Percentiles rank a stretch among this genome's conserved stretches.
Evolutionary conservation across 2,329 filamentous ascomycete species (phyloP).

Genomic region (Trichothecium sympodiale): DNA sequence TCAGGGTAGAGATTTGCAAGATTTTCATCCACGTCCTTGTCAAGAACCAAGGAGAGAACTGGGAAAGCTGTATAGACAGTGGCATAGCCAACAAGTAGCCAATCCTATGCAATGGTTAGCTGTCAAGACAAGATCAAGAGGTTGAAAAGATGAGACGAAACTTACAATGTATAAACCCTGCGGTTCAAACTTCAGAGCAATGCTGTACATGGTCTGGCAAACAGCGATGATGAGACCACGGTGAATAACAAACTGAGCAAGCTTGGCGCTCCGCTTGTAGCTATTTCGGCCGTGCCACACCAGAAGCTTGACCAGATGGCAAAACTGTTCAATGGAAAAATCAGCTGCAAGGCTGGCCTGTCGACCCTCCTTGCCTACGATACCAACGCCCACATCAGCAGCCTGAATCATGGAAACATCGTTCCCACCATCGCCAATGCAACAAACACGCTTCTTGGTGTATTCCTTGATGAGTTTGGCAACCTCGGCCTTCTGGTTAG

Average conservation of each 20-base stretch:
- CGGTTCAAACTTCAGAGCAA: conserved; percentile 84
- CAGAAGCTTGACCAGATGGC: conserved; percentile 88
- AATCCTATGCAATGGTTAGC: conserved; percentile 46
- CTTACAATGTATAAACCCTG: conserved; percentile 75
- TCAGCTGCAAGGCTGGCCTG: conserved; percentile 93
- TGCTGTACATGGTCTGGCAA: conserved; percentile 95
- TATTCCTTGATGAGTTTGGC: conserved; percentile 81
- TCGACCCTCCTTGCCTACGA: conserved; percentile 93
- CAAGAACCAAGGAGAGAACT: conserved; percentile 85
- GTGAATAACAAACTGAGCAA: conserved; percentile 97
- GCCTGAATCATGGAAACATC: conserved; percentile 99
- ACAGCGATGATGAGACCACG: conserved; percentile 90
- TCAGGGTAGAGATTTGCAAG: conserved; percentile 93
- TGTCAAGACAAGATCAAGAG: background rate
- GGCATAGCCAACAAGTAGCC: conserved; percentile 92
- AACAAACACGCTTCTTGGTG: conserved; percentile 92
- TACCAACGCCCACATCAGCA: conserved; percentile 93
- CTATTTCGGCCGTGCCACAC: conserved; percentile 98
- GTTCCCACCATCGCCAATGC: conserved; percentile 95
- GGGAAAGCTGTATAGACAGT: conserved; percentile 92
- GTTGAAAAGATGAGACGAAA: conserved; percentile 2
- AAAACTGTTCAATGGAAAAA: conserved; percentile 93
- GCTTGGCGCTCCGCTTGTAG: conserved; percentile 91
- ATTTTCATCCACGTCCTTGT: conserved; percentile 89
- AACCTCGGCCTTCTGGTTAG: conserved; percentile 92